Base-by-base conservation (phyloP, 2,329 filamentous ascomycete genomes). In the Esteya vermicola region DNA sequence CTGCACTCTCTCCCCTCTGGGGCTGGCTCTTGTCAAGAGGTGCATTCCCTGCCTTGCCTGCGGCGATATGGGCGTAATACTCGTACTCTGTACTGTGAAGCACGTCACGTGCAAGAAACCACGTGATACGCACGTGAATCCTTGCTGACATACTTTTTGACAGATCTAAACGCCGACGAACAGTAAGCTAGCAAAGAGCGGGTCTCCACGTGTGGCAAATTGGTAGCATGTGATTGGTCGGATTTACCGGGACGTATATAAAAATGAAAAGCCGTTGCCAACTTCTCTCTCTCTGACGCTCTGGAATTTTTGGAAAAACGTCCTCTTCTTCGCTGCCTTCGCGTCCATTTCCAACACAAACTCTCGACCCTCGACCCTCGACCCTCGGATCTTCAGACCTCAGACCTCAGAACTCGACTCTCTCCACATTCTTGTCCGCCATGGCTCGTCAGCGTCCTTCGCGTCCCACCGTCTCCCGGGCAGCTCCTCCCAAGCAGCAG, bases 391-490 rank as follows among this genome's bases (percentile, higher is more conserved):
- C n/a, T n/a, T n/a, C n/a, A n/a, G n/a, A n/a, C n/a, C n/a, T n/a
- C n/a, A n/a, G n/a, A n/a, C 31, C 19, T 6, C 20, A 20, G 20
- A 5, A 13, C 18, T 13, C n/a, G 12, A 4, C 30, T n/a, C 13
- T 6, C 6, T 26, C 42, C 12, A 33, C 38, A 4, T 3, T 38
- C 30, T 33, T 39, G 20, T 13, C 36, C 25, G 36, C 25, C 44
- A 89, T 89, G 83, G 64, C 83, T 80, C 83, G 83, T 64, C 77
- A 83, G 70, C 73, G 78, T 59, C 75, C 81, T 62, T 67, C 72
- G 62, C 73, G 61, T 54, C 68, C 73, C n/a, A 45, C 77, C 50
- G 75, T 77, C 46, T 59, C 73, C 48, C 78, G 82, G 54, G 82
- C 83, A 52, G 63, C 71, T 51, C 64, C 71, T 43, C 63, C 72